Conservation (phyloP, 2,329 filamentous ascomycete genomes). For the Thelonectria rubi region DNA sequence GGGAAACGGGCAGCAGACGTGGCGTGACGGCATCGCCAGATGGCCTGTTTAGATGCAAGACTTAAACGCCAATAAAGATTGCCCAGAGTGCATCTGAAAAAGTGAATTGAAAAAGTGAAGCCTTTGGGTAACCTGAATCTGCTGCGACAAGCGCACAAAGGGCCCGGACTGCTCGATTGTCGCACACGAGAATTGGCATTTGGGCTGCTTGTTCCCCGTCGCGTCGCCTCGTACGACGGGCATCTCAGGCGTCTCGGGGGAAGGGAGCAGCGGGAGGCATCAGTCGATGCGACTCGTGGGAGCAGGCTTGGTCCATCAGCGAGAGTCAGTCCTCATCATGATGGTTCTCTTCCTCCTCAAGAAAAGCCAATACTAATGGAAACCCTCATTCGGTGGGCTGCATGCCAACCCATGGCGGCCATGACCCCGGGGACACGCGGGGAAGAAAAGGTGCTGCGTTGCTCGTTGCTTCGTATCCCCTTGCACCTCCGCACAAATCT, state of each 20-base stretch:
- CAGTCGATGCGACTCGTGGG: slow-evolving; percentile 2
- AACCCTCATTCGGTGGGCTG: not conserved
- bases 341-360: not conserved
- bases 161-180: too few relatives aligned
- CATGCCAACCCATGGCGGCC: not conserved
- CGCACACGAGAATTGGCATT: too few relatives aligned
- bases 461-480: not conserved
- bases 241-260: not conserved
- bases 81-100: too few relatives aligned
- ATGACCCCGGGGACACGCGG: too few relatives aligned
- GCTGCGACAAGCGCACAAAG: too few relatives aligned
- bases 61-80: too few relatives aligned
- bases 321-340: not conserved
- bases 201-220: too few relatives aligned
- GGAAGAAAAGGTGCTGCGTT: too few relatives aligned
- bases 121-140: too few relatives aligned
- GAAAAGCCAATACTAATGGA: not conserved
- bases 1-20: slow-evolving; percentile 23
- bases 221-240: slow-evolving; percentile 4
- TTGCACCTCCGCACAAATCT: not conserved
- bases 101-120: too few relatives aligned
- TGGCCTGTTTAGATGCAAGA: not conserved
- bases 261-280: not conserved
- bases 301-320: not conserved
- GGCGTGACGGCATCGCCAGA: slow-evolving; percentile 19